Base-by-base conservation (phyloP, 495 filamentous ascomycete genomes). In the Penicillium paxilli region DNA sequence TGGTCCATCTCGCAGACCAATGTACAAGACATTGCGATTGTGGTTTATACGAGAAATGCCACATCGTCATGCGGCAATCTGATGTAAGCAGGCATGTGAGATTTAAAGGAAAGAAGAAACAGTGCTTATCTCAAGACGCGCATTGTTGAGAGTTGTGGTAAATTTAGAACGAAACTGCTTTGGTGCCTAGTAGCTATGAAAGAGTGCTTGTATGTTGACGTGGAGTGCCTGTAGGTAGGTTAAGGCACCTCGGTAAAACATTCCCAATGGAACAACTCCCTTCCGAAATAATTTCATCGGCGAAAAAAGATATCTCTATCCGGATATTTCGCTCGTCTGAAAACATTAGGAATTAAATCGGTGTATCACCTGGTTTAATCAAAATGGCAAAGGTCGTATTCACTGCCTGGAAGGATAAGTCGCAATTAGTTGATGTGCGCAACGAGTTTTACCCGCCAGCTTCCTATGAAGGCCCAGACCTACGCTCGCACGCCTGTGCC, bases 341-440 rank as follows among this genome's bases (percentile, higher is more conserved):
- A 38, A 48, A 23, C 40, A 23, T 19, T 42, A 20, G 4, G 21
- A 42, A 24, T 42, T 42, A 21, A 42, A 42, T 21, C 19, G 21
- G 19, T 42, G 19, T 12, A 42, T 23, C 23, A 3, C 21, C 20
- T 23, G 8, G 40, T 21, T n/a, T 5, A n/a, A 16, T 16, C 32
- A 62, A 26, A 51, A 90, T 91, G 88, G 81, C 88, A 4, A 86
- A 86, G 65, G 88, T 91, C 64, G 78, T 87, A 17, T 84, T 89
- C 68, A 92, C 88, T 25, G 88, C 90, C 26, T 95, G 90, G 90
- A 86, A 89, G 55, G 68, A 80, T 58, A 77, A 76, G 20, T 53
- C 67, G 14, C 85, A 92, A 55, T 79, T 96, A 42, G 70, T 91
- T 48, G 62, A 73, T 14, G 83, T 94, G 38, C 83, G 90, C 47